Evolutionary conservation across 495 filamentous ascomycete species (phyloP).

Genomic region (Xylaria cubensis): DNA sequence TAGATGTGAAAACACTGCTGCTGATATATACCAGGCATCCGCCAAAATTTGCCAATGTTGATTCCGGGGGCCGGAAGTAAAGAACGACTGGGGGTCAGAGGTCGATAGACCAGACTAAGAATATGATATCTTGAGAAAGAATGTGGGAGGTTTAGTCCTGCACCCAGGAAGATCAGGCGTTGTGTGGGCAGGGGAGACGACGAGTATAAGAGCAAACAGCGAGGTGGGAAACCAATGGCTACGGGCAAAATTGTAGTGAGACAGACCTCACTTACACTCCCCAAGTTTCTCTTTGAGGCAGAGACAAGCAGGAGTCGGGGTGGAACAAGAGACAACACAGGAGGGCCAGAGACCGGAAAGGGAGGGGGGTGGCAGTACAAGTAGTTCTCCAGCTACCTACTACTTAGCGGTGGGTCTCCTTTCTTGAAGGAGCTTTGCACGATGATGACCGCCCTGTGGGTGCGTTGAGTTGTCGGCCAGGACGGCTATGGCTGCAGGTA

Average conservation of each 20-base stretch:
- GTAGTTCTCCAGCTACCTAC: slow-evolving; percentile 28
- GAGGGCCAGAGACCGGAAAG: slow-evolving; percentile 45
- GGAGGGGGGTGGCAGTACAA: slow-evolving; percentile 44
- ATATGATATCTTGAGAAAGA: slow-evolving; percentile 37
- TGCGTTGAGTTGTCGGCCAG: slow-evolving; percentile 29
- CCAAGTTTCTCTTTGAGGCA: slow-evolving; percentile 39
- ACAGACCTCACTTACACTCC: slow-evolving; percentile 41
- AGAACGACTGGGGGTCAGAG: slow-evolving; percentile 55
- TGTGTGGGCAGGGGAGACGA: slow-evolving; percentile 32
- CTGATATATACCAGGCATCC: slow-evolving; percentile 25
- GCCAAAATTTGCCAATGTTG: slow-evolving; percentile 25
- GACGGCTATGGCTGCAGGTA: slow-evolving; percentile 32
- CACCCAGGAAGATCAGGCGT: slow-evolving; percentile 29
- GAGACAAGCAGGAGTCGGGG: slow-evolving; percentile 43
- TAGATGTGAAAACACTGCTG: slow-evolving; percentile 17
- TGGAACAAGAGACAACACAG: slow-evolving; percentile 44
- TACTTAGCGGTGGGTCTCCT: slow-evolving; percentile 27
- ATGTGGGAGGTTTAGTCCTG: slow-evolving; percentile 38
- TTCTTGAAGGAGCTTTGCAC: slow-evolving; percentile 25
- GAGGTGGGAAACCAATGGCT: slow-evolving; percentile 25
- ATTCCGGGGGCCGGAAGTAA: slow-evolving; percentile 32
- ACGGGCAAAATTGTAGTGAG: slow-evolving; percentile 37
- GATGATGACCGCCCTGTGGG: slow-evolving; percentile 27
- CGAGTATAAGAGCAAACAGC: slow-evolving; percentile 40
- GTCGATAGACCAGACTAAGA: slow-evolving; percentile 31